Evolutionary conservation across 371 early-diverging fungal genomes (phyloP), one percentile per base, ranked within the genome.

Genomic region (Actinomucor elegans): DNA sequence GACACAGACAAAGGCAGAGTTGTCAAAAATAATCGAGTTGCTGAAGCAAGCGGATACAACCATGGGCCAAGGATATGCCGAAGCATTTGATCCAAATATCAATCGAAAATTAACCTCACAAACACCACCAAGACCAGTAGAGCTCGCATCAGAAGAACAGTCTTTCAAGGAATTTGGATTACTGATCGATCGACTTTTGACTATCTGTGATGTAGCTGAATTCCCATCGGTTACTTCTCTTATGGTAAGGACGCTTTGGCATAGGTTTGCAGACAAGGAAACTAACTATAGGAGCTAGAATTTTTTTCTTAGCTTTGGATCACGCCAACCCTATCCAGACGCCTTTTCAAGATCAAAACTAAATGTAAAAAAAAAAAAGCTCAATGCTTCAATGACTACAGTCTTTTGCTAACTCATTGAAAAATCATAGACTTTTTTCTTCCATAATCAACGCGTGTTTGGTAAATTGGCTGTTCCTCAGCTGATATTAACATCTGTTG

Each of bases 81-180:
- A 64, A 1, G 85, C 83, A 1, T 89, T 90, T 66, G 88, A 90
- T 59, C 75, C 85, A 14, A 71, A 73, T 7, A 79, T 89, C 32
- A 88, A 85, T 52, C 71, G 86, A 12, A 88, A 87, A 57, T 61
- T 87, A 5, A 83, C 83, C 11, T 71, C 85, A 10, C 85, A 87
- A 53, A 79, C 87, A 24, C 88, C 89, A 1, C 88, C 89, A 42
- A 77, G 88, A n/a, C 84, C 87, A 12, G 81, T 86, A 12, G 73
- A 74, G 2, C 66, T 85, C 3, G 59, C 69, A 21, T 62, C 83
- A 2, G 48, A 69, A 23, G 53, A 64, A 29, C 70, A 80, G 50
- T 61, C 73, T 0, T 72, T 57, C 15, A 49, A 47, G 11, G 44
- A 56, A 26, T 71, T 56, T 29, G 21, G 18, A 7, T 11, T 58